Base-by-base conservation (phyloP, 371 early-diverging fungal genomes). In the Lichtheimia ornata region DNA sequence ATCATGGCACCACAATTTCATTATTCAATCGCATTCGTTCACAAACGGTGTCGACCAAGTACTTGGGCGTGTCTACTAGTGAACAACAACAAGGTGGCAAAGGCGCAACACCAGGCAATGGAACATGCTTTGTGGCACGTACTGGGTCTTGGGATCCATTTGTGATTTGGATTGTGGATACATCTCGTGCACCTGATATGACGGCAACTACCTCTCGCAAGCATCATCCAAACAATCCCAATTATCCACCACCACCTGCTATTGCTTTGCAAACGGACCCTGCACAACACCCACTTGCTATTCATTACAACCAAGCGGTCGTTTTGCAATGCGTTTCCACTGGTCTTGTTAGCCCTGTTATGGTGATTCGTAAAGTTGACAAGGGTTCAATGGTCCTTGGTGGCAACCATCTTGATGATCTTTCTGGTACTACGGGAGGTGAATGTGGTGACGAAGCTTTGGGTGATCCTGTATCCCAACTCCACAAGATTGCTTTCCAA, bases 401-500 rank as follows among this genome's bases (percentile, higher is more conserved):
- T 14, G 89, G 83, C 12, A 82, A 71, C 20, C 69, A 69, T 11
- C 55, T 75, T 7, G 64, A 67, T 28, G 59, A 67, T 20, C 35
- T 50, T 4, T 56, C 54, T 17, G 57, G 58, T 20, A 50, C 52
- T 14, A 61, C 66, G 14, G 41, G 81, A 44, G 81, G 81, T 6
- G 81, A 81, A 67, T 77, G 69, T 41, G 81, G 78, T 17, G 76
- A 82, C 58, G 83, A 82, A 57, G 69, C 71, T 0, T 30, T 81
- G 1, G 81, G 81, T 25, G 81, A 81, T 63, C 92, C 95, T 4
- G 90, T 96, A 0, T 91, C 92, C 12, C 95, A 94, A 71, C 77
- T 96, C 35, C 94, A 96, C 79, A 94, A 94, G 74, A 87, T 95
- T 4, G 92, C 93, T 0, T 91, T 96, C 67, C 90, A 94, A 73